Conservation (phyloP, 2,329 filamentous ascomycete genomes). For the Stemphylium vesicarium region DNA sequence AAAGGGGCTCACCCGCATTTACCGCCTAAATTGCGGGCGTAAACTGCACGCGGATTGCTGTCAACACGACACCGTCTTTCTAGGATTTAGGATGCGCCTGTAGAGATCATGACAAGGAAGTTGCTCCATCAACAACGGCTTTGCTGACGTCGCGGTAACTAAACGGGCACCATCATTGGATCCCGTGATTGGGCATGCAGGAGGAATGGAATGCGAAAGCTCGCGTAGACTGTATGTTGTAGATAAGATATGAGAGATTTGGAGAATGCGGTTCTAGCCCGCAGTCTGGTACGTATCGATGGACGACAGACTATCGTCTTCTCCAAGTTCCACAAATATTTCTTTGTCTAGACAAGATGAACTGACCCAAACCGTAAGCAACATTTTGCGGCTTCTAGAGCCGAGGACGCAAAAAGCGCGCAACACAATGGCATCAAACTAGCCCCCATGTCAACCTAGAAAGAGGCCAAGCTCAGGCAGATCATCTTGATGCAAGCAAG, state of each 20-base stretch:
- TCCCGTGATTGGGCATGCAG: neutral
- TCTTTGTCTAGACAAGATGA: neutral
- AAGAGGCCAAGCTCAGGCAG: neutral
- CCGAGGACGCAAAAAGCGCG: neutral
- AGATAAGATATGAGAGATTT: neutral
- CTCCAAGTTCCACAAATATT: neutral
- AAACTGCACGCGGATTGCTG: neutral
- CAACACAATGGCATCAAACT: neutral
- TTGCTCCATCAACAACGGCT: neutral
- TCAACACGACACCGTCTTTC: neutral
- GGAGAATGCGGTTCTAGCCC: neutral
- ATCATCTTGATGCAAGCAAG: neutral
- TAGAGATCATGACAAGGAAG: neutral
- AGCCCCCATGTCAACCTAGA: neutral
- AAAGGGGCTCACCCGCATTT: neutral
- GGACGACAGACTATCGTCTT: neutral
- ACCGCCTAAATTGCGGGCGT: neutral
- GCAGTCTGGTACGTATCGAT: neutral
- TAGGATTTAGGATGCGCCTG: constrained; percentile 3
- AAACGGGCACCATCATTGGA: neutral
- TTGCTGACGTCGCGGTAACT: neutral
- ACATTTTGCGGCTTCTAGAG: neutral
- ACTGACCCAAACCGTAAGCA: neutral
- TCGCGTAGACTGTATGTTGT: neutral
- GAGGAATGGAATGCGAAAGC: neutral